Evolutionary conservation across 495 filamentous ascomycete species (phyloP).

Genomic region (Lophiostoma macrostomum): DNA sequence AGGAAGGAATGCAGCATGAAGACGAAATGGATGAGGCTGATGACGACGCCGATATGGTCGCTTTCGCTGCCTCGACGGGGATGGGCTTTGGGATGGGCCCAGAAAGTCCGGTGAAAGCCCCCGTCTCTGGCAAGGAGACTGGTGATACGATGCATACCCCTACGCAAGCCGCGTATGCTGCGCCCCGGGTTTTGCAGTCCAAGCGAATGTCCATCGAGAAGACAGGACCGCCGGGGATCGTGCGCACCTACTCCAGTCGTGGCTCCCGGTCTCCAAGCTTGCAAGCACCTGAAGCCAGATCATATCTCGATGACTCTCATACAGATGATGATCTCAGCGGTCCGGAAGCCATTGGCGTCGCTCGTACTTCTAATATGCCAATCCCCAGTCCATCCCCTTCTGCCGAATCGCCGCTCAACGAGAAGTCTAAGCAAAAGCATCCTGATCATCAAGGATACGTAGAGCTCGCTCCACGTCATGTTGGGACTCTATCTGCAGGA

Average conservation of each 20-base stretch:
- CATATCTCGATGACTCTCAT: slow-evolving; percentile 21
- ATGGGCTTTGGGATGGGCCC: slow-evolving; percentile 24
- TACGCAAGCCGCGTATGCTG: slow-evolving; percentile 9
- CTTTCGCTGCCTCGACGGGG: slow-evolving; percentile 28
- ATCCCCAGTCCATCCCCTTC: slow-evolving; percentile 24
- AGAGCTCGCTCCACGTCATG: slow-evolving; percentile 10
- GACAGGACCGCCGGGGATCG: slow-evolving; percentile 22
- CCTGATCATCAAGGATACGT: slow-evolving; percentile 4
- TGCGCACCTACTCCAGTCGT: slow-evolving; percentile 28
- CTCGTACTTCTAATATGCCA: slow-evolving; percentile 31
- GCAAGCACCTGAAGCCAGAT: slow-evolving; percentile 2
- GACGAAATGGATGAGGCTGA: slow-evolving; percentile 6
- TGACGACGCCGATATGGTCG: slow-evolving; percentile 23
- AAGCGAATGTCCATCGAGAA: slow-evolving; percentile 31
- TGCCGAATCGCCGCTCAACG: slow-evolving; percentile 3
- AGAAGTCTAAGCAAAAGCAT: slow-evolving; percentile 5
- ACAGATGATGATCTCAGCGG: slow-evolving; percentile 16
- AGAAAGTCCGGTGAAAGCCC: not conserved
- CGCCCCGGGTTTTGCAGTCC: slow-evolving; percentile 21
- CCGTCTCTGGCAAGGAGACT: slow-evolving; percentile 1
- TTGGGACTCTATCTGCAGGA: slow-evolving; percentile 3
- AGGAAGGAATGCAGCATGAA: slow-evolving; percentile 9
- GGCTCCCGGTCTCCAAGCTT: slow-evolving; percentile 11
- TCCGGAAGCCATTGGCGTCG: slow-evolving; percentile 31
- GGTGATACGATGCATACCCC: slow-evolving; percentile 18